Evolutionary conservation across 2,329 filamentous ascomycete species (phyloP).

Genomic region (Coleophoma crateriformis): DNA sequence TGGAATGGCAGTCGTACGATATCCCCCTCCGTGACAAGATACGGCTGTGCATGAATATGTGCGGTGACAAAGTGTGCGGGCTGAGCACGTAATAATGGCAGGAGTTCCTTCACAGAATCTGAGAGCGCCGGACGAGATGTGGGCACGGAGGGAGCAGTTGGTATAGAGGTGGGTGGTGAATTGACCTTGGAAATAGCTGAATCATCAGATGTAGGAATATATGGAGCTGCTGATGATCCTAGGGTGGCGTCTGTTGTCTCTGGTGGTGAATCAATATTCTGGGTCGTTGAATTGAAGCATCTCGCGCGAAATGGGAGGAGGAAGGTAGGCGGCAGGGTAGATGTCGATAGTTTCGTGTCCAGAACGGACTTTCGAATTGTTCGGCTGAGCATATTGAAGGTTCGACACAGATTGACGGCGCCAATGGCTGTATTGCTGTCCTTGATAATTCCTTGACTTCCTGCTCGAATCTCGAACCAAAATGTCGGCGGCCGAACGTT

Average conservation of each 20-base stretch:
- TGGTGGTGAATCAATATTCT: slow-evolving; percentile 36
- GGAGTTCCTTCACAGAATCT: slow-evolving; percentile 52
- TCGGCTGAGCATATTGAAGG: slow-evolving; percentile 30
- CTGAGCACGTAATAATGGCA: slow-evolving; percentile 69
- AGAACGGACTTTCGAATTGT: slow-evolving; percentile 57
- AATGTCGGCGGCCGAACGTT: too few relatives aligned
- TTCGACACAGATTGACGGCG: neutral
- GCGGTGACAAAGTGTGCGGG: slow-evolving; percentile 72
- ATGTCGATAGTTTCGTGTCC: slow-evolving; percentile 44
- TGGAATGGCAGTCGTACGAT: slow-evolving; percentile 71
- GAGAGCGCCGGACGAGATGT: slow-evolving; percentile 34
- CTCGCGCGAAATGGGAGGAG: slow-evolving; percentile 37
- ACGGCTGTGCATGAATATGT: slow-evolving; percentile 74
- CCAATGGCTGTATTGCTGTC: too few relatives aligned
- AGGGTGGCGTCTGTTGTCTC: neutral
- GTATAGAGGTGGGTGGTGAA: neutral
- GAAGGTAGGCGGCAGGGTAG: slow-evolving; percentile 41
- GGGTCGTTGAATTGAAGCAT: slow-evolving; percentile 44
- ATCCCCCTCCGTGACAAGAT: slow-evolving; percentile 75
- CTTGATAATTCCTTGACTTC: too few relatives aligned
- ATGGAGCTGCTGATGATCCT: neutral
- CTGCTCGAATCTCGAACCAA: neutral
- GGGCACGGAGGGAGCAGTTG: slow-evolving; percentile 11
- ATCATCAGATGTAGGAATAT: neutral
- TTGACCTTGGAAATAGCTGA: slow-evolving; percentile 12